Evolutionary conservation across 176 grass and related monocot species (phyloP).

Genomic region (Alloteropsis semialata): DNA sequence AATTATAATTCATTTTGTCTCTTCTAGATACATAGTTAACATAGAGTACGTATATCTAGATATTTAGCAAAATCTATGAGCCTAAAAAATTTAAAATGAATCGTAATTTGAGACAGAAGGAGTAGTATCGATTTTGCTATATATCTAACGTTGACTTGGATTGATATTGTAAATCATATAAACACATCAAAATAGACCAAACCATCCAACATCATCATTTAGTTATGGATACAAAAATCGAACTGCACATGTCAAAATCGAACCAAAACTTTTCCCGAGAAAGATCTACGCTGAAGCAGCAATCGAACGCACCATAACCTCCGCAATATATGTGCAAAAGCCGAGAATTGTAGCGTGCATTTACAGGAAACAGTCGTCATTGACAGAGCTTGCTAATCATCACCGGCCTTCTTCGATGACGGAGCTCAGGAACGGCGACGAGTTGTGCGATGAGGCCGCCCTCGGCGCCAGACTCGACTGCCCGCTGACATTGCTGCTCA

Average conservation of each 20-base stretch:
- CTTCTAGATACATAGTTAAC: too few species aligned
- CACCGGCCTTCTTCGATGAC: conserved; percentile 39
- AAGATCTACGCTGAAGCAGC: neutral
- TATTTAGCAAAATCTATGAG: too few species aligned
- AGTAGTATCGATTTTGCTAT: too few species aligned
- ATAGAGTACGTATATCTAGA: too few species aligned
- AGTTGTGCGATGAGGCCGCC: neutral
- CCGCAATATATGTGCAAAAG: neutral
- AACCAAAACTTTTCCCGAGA: neutral
- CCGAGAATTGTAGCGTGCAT: neutral
- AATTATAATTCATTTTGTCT: too few species aligned
- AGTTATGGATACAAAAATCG: neutral
- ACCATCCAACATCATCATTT: neutral
- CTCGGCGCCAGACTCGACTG: neutral
- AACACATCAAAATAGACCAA: neutral
- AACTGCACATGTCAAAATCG: neutral
- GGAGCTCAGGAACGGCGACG: conserved; percentile 32
- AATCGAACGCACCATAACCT: neutral
- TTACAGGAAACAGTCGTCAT: neutral
- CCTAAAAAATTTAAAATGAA: too few species aligned
- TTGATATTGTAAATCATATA: neutral
- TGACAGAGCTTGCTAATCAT: neutral
- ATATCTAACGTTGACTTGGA: neutral
- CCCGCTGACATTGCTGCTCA: conserved; percentile 11
- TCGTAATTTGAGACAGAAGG: too few species aligned